These are phyloP conservation scores for Dactylorhiza incarnata DNA, from an alignment of 106 monocot genomes.

Conservation along the genomic window DNA sequence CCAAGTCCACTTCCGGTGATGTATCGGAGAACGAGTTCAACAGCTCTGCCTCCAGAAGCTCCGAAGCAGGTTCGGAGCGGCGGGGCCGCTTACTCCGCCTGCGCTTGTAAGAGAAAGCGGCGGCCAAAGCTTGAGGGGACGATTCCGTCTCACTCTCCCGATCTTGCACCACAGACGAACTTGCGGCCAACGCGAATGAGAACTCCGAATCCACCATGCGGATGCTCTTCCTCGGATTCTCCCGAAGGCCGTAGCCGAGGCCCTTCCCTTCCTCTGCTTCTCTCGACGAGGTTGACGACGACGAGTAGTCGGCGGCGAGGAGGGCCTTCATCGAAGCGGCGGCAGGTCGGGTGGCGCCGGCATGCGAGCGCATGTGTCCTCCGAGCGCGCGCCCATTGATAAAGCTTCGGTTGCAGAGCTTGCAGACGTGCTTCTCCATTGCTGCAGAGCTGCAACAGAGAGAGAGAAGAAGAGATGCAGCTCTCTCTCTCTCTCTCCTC, in stretches of 20 bases:
- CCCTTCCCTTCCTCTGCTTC: conserved; percentile 9
- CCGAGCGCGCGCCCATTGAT: conserved; percentile 39
- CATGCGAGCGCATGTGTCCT: conserved; percentile 56
- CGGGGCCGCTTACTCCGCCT: conserved; percentile 9
- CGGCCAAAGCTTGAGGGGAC: conserved; percentile 15
- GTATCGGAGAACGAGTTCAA: conserved; percentile 54
- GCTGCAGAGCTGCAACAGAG: neutral
- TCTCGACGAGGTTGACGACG: conserved; percentile 22
- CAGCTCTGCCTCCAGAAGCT: conserved; percentile 26
- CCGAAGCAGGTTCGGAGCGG: conserved; percentile 4
- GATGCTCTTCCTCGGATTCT: conserved; percentile 64
- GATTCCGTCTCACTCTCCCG: conserved; percentile 75
- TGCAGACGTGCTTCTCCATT: conserved; percentile 38
- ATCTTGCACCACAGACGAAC: conserved; percentile 42
- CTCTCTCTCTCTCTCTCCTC: neutral
- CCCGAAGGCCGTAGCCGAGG: conserved; percentile 46
- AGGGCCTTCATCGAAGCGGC: conserved; percentile 1
- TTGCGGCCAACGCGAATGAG: conserved; percentile 13
- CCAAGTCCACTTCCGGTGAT: conserved; percentile 54
- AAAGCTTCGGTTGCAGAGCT: conserved; percentile 45
- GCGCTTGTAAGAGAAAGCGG: conserved; percentile 22
- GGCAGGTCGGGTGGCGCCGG: neutral
- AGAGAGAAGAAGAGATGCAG: neutral
- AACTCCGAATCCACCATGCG: conserved; percentile 50
- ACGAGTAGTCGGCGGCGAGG: conserved; percentile 13